Percentiles rank a stretch among this genome's conserved stretches.
These are phyloP conservation scores for Mrakia gelida DNA, from an alignment of 768 basidiomycete species.

Conservation along the genomic window DNA sequence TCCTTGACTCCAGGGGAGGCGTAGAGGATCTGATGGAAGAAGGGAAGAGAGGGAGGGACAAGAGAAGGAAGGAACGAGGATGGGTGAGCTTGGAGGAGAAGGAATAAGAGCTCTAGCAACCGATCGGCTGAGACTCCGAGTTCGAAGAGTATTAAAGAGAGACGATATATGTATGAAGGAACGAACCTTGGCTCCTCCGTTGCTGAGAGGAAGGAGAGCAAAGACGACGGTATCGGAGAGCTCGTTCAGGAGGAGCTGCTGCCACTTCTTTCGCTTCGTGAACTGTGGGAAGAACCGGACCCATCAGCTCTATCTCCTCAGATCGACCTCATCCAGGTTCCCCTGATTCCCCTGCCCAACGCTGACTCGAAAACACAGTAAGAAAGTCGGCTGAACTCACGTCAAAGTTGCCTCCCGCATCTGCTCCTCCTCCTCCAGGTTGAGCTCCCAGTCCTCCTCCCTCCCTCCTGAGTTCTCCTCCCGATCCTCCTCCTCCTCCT, in stretches of 20 bases:
- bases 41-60: neutral
- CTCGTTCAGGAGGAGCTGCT: conserved; percentile 70
- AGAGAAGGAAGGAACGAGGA: neutral
- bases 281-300: conserved; percentile 51
- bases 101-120: neutral
- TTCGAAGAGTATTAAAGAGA: conserved; percentile 44
- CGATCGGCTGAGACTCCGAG: too few relatives aligned
- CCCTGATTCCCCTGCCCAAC: neutral
- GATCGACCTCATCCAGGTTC: neutral
- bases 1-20: conserved; percentile 65
- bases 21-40: conserved; percentile 47
- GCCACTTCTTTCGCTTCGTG: conserved; percentile 81
- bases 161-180: neutral
- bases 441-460: neutral
- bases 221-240: conserved; percentile 68
- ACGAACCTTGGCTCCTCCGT: conserved; percentile 52
- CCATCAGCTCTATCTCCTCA: neutral
- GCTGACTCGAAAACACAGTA: neutral
- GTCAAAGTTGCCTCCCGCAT: neutral
- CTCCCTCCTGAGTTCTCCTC: neutral
- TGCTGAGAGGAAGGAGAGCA: conserved; percentile 54
- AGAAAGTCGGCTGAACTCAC: neutral
- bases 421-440: neutral
- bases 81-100: neutral
- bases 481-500: neutral